These are phyloP conservation scores for Durio zibethinus DNA, from an alignment of 345 rosid species.

Conservation along the genomic window DNA sequence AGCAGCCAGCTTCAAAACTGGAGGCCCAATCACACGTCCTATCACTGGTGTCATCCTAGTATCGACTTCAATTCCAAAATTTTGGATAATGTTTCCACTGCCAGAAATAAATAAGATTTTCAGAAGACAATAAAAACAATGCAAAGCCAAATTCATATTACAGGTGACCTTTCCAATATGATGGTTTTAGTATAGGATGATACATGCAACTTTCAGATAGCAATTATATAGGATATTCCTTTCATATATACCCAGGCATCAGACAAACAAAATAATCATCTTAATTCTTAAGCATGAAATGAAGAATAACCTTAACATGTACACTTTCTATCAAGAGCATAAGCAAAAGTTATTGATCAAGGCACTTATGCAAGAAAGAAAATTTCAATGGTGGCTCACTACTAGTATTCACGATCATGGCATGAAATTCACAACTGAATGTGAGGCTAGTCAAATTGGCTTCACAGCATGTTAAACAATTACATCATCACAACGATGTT, in stretches of 20 bases:
- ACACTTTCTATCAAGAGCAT: not conserved
- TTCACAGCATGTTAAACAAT: not conserved
- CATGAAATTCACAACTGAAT: not conserved
- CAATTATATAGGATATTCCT: not conserved
- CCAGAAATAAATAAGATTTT: slow-evolving; percentile 22
- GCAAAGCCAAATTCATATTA: not conserved
- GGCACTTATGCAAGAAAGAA: not conserved
- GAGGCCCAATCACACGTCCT: slow-evolving; percentile 77
- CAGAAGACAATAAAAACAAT: not conserved
- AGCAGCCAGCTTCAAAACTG: slow-evolving; percentile 51
- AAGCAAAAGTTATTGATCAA: not conserved
- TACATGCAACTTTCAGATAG: not conserved
- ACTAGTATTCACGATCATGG: not conserved
- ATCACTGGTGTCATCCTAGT: slow-evolving; percentile 56
- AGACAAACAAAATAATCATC: not conserved
- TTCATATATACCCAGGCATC: not conserved
- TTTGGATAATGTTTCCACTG: slow-evolving; percentile 53
- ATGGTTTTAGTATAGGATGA: not conserved
- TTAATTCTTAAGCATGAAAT: not conserved
- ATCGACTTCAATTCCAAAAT: slow-evolving; percentile 65
- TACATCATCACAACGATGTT: not conserved
- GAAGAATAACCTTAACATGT: not conserved
- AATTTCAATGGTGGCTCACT: not conserved
- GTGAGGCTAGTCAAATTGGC: not conserved
- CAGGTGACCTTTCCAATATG: not conserved